Conservation (phyloP, 2,329 filamentous ascomycete genomes). For the Sclerotinia sclerotiorum region DNA sequence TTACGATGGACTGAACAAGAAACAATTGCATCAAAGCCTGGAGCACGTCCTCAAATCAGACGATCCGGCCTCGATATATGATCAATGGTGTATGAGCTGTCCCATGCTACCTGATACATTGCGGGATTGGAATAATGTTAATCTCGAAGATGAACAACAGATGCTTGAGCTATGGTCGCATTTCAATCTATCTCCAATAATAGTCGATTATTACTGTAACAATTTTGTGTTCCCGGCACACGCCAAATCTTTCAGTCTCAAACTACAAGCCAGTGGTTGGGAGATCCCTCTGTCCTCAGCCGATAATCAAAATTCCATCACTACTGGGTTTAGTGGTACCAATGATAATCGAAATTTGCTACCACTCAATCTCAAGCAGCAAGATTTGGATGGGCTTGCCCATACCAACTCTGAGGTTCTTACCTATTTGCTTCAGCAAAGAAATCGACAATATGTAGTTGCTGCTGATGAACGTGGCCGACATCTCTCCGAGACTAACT, state of each 20-base stretch:
- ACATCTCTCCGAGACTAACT: conserved; percentile 47
- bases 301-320: conserved; percentile 49
- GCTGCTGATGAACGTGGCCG: conserved; percentile 46
- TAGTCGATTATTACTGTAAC: conserved; percentile 61
- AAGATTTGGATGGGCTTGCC: conserved; percentile 54
- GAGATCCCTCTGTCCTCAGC: conserved; percentile 55
- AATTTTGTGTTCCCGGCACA: conserved; percentile 64
- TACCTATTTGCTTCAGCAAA: conserved; percentile 53
- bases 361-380: conserved; percentile 60
- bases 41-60: conserved; percentile 54
- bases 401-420: conserved; percentile 66
- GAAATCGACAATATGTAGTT: conserved; percentile 51
- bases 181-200: conserved; percentile 50
- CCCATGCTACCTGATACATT: conserved; percentile 48
- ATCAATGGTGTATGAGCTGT: conserved; percentile 48
- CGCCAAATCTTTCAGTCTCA: conserved; percentile 62
- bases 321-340: conserved; percentile 71
- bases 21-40: conserved; percentile 52
- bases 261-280: conserved; percentile 66
- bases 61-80: conserved; percentile 56
- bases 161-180: conserved; percentile 51
- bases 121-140: conserved; percentile 56
- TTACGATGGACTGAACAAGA: conserved; percentile 54
- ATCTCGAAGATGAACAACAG: conserved; percentile 56
- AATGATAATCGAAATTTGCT: conserved; percentile 63